Percentiles rank a stretch among this genome's conserved stretches.
These are phyloP conservation scores for Vitis labrusca DNA, from an alignment of 164 flowering plant genomes.

Conservation along the genomic window DNA sequence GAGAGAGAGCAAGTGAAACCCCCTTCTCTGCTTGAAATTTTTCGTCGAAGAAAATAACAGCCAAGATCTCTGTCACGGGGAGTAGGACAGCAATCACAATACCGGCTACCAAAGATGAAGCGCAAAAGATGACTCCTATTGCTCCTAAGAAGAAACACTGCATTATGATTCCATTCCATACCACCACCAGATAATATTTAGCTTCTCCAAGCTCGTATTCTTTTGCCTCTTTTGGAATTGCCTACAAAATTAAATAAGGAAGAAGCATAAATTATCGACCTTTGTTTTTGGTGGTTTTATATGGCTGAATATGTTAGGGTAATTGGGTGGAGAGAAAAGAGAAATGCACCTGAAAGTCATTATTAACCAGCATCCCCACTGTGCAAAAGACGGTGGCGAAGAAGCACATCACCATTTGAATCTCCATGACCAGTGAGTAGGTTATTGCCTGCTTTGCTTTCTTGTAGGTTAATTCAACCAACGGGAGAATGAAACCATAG, in stretches of 20 bases:
- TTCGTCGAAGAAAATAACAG: slow-evolving; percentile 44
- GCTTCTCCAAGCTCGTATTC: slow-evolving; percentile 42
- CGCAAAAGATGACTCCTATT: slow-evolving; percentile 50
- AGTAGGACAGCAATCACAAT: slow-evolving; percentile 38
- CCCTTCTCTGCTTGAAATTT: slow-evolving; percentile 57
- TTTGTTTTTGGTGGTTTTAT: too few relatives aligned
- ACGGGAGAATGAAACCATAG: slow-evolving; percentile 41
- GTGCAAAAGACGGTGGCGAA: slow-evolving; percentile 49
- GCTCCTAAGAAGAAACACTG: slow-evolving; percentile 54
- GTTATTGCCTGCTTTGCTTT: slow-evolving; percentile 36
- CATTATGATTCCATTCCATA: slow-evolving; percentile 36
- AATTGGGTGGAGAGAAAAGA: not conserved
- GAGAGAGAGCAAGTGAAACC: slow-evolving; percentile 47
- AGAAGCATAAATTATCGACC: too few relatives aligned
- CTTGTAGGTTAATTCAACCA: slow-evolving; percentile 41
- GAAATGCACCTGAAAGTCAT: slow-evolving; percentile 48
- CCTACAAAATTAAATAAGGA: slow-evolving; percentile 25
- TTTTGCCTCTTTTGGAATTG: slow-evolving; percentile 52
- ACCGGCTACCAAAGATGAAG: slow-evolving; percentile 52
- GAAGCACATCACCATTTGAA: slow-evolving; percentile 47
- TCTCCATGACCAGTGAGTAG: slow-evolving; percentile 48
- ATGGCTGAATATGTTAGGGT: too few relatives aligned
- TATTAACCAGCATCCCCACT: slow-evolving; percentile 51
- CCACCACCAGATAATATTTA: slow-evolving; percentile 43
- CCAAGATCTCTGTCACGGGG: slow-evolving; percentile 53